These are phyloP conservation scores for Brettanomyces nanus DNA, from an alignment of 805 yeast genomes.

Conservation along the genomic window DNA sequence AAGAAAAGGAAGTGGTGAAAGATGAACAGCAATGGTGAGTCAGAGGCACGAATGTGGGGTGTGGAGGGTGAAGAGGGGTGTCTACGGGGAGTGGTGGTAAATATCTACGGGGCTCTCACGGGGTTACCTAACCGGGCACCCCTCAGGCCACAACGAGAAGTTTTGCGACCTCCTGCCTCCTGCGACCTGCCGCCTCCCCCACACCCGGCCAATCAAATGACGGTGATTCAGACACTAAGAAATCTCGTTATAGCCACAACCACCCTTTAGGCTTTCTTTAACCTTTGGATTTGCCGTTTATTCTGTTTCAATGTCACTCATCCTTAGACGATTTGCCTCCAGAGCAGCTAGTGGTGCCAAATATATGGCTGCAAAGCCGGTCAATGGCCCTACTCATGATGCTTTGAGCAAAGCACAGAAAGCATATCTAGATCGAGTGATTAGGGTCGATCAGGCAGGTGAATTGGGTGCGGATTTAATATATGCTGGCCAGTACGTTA, in stretches of 20 bases:
- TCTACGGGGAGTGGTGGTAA: background rate
- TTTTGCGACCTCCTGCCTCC: too few relatives aligned
- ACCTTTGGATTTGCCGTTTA: too few relatives aligned
- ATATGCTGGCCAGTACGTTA: constrained; percentile 82
- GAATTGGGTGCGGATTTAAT: constrained; percentile 94
- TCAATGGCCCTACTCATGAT: constrained; percentile 18
- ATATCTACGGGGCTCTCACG: background rate
- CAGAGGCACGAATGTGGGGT: background rate
- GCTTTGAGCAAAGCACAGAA: constrained; percentile 42
- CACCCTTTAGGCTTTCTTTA: too few relatives aligned
- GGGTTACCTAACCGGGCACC: too few relatives aligned
- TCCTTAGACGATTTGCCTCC: constrained; percentile 14
- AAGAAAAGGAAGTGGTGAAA: background rate
- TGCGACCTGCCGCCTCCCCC: too few relatives aligned
- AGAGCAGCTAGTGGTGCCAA: constrained; percentile 7
- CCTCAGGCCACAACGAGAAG: too few relatives aligned
- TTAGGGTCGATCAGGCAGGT: constrained; percentile 97
- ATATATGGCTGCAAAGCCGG: constrained; percentile 7
- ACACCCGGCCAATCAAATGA: too few relatives aligned
- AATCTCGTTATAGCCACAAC: too few relatives aligned
- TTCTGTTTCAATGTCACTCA: constrained; percentile 11
- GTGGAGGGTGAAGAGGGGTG: background rate
- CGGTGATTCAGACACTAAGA: too few relatives aligned
- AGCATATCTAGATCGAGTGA: constrained; percentile 63
- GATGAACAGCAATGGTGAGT: background rate